Conservation (phyloP, 2,329 filamentous ascomycete genomes). For the Didymella pinodella region DNA sequence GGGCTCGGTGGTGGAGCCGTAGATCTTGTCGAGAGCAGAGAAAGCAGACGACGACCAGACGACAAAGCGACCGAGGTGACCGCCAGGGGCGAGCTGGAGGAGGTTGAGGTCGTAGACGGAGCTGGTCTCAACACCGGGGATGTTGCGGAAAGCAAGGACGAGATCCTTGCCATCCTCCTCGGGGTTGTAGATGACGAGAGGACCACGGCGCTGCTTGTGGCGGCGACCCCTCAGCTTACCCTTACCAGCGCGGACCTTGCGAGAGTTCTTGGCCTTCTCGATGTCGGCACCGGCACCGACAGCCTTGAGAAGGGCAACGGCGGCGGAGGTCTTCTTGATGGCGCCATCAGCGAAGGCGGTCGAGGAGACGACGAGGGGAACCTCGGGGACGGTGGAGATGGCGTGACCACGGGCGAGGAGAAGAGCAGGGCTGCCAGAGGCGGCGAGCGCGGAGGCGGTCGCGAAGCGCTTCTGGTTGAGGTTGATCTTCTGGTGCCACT, state of each 20-base stretch:
- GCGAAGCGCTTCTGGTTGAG: slow-evolving; percentile 99
- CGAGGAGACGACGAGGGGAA: slow-evolving; percentile 95
- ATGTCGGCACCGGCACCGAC: slow-evolving; percentile 90
- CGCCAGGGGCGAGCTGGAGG: slow-evolving; percentile 98
- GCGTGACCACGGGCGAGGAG: slow-evolving; percentile 97
- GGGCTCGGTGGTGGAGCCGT: slow-evolving; percentile 88
- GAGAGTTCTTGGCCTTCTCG: slow-evolving; percentile 94
- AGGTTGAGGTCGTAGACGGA: slow-evolving; percentile 96
- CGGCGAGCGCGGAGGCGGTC: slow-evolving; percentile 95
- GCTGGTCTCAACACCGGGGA: slow-evolving; percentile 96
- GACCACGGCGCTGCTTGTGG: slow-evolving; percentile 96
- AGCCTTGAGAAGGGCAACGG: slow-evolving; percentile 85
- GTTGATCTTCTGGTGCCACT: slow-evolving; percentile 99
- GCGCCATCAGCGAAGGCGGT: slow-evolving; percentile 82
- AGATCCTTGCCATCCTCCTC: slow-evolving; percentile 95
- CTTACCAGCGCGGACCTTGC: slow-evolving; percentile 98
- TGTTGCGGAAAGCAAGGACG: slow-evolving; percentile 95
- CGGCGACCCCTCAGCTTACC: slow-evolving; percentile 97
- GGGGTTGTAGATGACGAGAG: slow-evolving; percentile 96
- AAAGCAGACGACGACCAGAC: slow-evolving; percentile 98
- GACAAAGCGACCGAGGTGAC: slow-evolving; percentile 98
- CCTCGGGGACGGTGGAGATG: slow-evolving; percentile 89
- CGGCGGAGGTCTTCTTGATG: slow-evolving; percentile 86
- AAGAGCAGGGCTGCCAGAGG: slow-evolving; percentile 92
- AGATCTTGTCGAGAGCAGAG: slow-evolving; percentile 94